Percentiles rank a stretch among this genome's conserved stretches.
These are phyloP conservation scores for Ascochyta fabae DNA, from an alignment of 2,329 filamentous ascomycete species.

Conservation along the genomic window DNA sequence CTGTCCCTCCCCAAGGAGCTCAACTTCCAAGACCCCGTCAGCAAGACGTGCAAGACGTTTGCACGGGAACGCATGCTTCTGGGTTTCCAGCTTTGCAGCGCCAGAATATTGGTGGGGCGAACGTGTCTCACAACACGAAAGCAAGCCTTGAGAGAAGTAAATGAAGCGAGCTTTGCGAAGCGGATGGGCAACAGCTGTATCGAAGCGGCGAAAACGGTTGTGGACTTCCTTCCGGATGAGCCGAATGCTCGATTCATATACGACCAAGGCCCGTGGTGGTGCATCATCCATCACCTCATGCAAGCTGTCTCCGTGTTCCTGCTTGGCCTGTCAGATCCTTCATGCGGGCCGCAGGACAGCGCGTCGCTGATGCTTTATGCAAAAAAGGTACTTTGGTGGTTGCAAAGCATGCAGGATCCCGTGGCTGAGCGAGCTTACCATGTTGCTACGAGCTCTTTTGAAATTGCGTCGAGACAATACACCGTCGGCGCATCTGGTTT, in stretches of 20 bases:
- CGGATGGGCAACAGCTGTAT: constrained; percentile 46
- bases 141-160: constrained; percentile 18
- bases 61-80: constrained; percentile 41
- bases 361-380: constrained; percentile 31
- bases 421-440: constrained; percentile 33
- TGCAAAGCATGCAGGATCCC: constrained; percentile 42
- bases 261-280: constrained; percentile 51
- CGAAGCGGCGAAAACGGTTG: constrained; percentile 44
- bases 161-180: constrained; percentile 35
- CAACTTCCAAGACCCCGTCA: constrained; percentile 29
- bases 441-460: constrained; percentile 27
- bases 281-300: constrained; percentile 49
- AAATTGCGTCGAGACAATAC: constrained; percentile 24
- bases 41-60: constrained; percentile 2
- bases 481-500: constrained; percentile 21
- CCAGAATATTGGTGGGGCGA: constrained; percentile 51
- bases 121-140: constrained; percentile 46
- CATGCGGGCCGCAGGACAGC: constrained; percentile 27
- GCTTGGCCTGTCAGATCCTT: constrained; percentile 44
- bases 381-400: constrained; percentile 44
- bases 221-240: constrained; percentile 47
- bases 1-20: constrained; percentile 38
- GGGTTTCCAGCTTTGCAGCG: constrained; percentile 45
- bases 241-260: constrained; percentile 39
- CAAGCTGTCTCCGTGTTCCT: constrained; percentile 50